Conservation (phyloP, 305 asterid species). For the Fraxinus floribunda region DNA sequence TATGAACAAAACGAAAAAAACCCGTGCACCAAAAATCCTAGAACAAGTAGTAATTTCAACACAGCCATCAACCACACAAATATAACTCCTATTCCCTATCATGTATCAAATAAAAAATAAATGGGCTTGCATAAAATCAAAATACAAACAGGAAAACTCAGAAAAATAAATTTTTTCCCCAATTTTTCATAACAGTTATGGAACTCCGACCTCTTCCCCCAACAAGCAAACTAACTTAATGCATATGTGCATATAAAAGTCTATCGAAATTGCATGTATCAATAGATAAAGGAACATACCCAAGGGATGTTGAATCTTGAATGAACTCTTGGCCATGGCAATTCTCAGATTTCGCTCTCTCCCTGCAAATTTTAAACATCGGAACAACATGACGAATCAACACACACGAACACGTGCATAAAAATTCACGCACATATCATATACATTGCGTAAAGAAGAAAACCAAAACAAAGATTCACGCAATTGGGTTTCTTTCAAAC, state of each 20-base stretch:
- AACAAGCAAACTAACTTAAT: not conserved
- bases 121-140: not conserved
- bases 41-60: not conserved
- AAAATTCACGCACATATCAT: not conserved
- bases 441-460: conserved; percentile 21
- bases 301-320: conserved; percentile 51
- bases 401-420: not conserved
- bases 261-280: conserved; percentile 1
- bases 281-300: conserved; percentile 33
- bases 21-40: not conserved
- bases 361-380: conserved; percentile 45
- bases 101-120: not conserved
- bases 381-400: conserved; percentile 37
- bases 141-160: not conserved
- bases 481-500: conserved; percentile 32
- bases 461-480: conserved; percentile 24
- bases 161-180: not conserved
- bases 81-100: not conserved
- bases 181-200: not conserved
- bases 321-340: conserved; percentile 54
- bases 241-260: not conserved
- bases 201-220: not conserved
- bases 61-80: not conserved
- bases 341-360: conserved; percentile 29
- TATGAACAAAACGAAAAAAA: not conserved